Percentiles rank a stretch among this genome's conserved stretches.
phyloP scores from a whole-genome alignment of 768 basidiomycete genomes.

The Termitomyces sp. region DNA sequence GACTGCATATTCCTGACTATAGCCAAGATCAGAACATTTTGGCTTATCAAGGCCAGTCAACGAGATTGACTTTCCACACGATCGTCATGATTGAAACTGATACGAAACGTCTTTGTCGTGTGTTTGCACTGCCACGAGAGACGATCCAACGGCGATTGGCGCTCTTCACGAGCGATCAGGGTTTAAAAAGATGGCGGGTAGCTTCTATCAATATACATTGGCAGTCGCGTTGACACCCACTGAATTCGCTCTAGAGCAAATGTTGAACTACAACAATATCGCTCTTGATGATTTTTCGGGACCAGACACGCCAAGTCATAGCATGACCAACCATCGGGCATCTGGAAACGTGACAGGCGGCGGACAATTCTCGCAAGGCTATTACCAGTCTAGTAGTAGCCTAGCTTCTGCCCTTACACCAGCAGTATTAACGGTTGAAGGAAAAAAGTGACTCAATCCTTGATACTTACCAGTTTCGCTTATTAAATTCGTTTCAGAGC shows the following conservation, averaged over 20 bases:
- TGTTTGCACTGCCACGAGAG: background rate
- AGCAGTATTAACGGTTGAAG: background rate
- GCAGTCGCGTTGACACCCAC: background rate
- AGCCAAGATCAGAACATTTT: background rate
- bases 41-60: background rate
- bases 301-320: background rate
- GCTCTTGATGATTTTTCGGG: background rate
- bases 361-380: background rate
- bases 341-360: background rate
- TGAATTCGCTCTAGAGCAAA: background rate
- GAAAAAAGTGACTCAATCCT: background rate
- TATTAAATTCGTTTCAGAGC: background rate
- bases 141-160: background rate
- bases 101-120: background rate
- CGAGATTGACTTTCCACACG: constrained; percentile 1
- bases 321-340: background rate
- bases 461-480: background rate
- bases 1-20: background rate
- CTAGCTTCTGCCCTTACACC: constrained; percentile 6
- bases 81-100: background rate
- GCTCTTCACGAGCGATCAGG: background rate
- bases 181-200: background rate
- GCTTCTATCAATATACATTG: background rate
- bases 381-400: constrained; percentile 6
- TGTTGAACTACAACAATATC: constrained; percentile 1